Base-by-base conservation (phyloP, 2,329 filamentous ascomycete species). In the Stachybotrys elegans region DNA sequence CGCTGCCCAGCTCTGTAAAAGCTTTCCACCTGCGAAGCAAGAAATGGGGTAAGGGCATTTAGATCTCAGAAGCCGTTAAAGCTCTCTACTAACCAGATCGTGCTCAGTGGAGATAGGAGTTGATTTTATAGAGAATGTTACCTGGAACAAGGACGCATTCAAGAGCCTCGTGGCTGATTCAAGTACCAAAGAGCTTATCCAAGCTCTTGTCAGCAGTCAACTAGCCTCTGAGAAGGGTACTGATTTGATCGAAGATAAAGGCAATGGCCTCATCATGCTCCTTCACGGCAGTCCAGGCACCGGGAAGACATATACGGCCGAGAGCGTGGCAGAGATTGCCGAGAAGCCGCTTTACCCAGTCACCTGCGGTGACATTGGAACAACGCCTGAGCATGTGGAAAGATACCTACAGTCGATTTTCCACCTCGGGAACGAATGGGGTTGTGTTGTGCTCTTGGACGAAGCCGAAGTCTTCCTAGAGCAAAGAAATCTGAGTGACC, bases 211-310 rank as follows among this genome's bases (percentile, higher is more conserved):
- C 1, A 47, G 40, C 1, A 47, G 21, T 6, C 42, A 43, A 4
- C 2, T 48, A 2, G 35, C 19, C 1, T 20, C n/a, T 1, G 29
- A 38, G 1, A 17, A 38, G 4, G 36, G 14, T 0, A 55, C 61
- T 1, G 65, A 69, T 32, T 40, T 69, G 1, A 62, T 68, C 2
- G 35, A 42, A 0, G 52, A 58, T 3, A 64, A 65, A 23, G 61
- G 63, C 0, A 54, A 49, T n/a, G 49, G 52, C 1, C 51, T 62
- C 0, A 57, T 65, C 1, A 54, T 66, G 2, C 49, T 65, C 1
- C 46, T 66, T 0, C 60, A 63, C 13, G 63, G 62, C 2, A 56
- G 50, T 1, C 61, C 60, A 0, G 61, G 61, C 2, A 58, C 59
- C 0, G 62, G 62, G 0, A 65, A 65, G 35, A 65, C 62, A 0